A percentile compares a stretch with the other conserved stretches of the same genome.
phyloP scores from a whole-genome alignment of 495 filamentous ascomycete species.

The Articulospora tetracladia region DNA sequence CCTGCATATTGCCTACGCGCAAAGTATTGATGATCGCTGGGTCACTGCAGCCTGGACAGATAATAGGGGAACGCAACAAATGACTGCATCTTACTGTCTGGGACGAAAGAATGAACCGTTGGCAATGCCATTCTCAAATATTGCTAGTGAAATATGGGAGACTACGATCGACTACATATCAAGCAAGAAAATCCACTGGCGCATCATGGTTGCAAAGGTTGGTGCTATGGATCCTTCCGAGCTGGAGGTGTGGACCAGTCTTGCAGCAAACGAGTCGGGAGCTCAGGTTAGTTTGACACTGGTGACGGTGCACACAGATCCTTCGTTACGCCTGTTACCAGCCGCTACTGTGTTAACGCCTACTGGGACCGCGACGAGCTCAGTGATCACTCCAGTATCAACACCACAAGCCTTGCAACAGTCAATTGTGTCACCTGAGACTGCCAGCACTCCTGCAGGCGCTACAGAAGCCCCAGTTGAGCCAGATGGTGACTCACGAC shows the following conservation, averaged over 20 bases:
- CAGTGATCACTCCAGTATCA: constrained; percentile 52
- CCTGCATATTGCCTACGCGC: constrained; percentile 83
- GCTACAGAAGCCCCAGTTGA: constrained; percentile 47
- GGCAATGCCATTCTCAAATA: constrained; percentile 53
- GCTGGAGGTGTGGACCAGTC: constrained; percentile 52
- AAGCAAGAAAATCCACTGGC: constrained; percentile 69
- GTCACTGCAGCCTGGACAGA: constrained; percentile 91
- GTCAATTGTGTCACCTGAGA: constrained; percentile 46
- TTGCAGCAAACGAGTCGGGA: constrained; percentile 27
- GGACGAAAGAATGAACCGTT: constrained; percentile 56
- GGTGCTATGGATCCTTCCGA: constrained; percentile 73
- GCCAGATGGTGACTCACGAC: constrained; percentile 65
- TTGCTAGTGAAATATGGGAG: constrained; percentile 79
- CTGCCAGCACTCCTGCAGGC: constrained; percentile 36
- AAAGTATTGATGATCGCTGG: constrained; percentile 82
- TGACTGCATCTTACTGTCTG: constrained; percentile 74
- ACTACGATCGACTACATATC: constrained; percentile 76
- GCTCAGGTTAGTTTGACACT: constrained; percentile 53
- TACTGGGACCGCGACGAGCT: constrained; percentile 29
- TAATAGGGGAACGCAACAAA: constrained; percentile 71
- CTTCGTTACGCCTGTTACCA: constrained; percentile 62
- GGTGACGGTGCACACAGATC: constrained; percentile 60
- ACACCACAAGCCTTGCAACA: constrained; percentile 46
- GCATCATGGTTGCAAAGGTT: constrained; percentile 70
- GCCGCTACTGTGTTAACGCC: constrained; percentile 40